Base-by-base conservation (phyloP, 1,139 yeast species). In the Citeromyces hawaiiensis region DNA sequence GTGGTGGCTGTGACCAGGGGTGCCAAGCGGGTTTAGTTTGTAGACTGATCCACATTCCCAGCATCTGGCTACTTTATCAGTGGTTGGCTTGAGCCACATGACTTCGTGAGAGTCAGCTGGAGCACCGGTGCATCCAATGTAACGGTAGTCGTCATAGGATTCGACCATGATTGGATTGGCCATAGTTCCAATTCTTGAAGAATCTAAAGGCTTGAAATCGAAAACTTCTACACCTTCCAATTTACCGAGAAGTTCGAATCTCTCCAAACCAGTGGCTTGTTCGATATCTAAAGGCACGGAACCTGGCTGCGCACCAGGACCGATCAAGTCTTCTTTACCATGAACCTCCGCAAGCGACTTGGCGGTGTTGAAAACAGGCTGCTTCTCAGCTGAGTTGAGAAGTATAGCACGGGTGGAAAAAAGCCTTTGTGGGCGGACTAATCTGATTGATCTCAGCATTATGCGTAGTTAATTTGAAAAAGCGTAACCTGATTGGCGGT, bases 11-110 rank as follows among this genome's bases (percentile, higher is more conserved):
- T 72, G 79, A 54, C 64, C 72, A 53, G 83, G 82, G 53, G 80
- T 85, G 62, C 96, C 96, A 57, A 88, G 75, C 68, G 80, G 82
- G 68, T 87, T 85, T 54, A 91, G 68, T 57, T 83, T 78, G 73
- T 82, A 88, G 52, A 87, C 94, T 52, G 88, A 81, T 63, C 99
- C 99, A 65, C 97, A 91, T 64, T 88, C 96, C 95, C 96, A 86
- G 71, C 97, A 93, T 77, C 99, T 87, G 51, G 85, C 85, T 49
- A 80, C 80, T 65, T 83, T 69, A 42, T 76, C 85, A 50, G 72
- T 76, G 52, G 88, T 82, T 54, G 94, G 95, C 66, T 80, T 81
- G 69, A 91, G 74, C 97, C 98, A 91, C 78, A 78, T 77, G 51
- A 86, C 77, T 54, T 76, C 78, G 68, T 88, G 97, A 45, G 85